Percentiles rank a stretch among this genome's conserved stretches.
phyloP scores from a whole-genome alignment of 495 filamentous ascomycete species.

The Penicillium angulare region DNA sequence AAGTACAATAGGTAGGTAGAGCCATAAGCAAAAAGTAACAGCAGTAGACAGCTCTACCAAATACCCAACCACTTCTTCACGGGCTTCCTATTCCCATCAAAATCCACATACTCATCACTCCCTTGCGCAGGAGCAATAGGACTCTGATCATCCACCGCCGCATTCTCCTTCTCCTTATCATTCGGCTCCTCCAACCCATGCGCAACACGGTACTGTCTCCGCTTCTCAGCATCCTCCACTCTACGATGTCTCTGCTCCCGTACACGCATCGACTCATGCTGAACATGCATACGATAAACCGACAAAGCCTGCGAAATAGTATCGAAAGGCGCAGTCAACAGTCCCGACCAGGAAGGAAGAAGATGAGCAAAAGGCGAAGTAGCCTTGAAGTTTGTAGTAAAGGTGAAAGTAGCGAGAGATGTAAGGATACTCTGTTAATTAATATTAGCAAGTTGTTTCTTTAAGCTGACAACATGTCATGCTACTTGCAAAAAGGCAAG shows the following conservation, averaged over 20 bases:
- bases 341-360: slow-evolving; percentile 59
- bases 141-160: slow-evolving; percentile 13
- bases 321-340: slow-evolving; percentile 61
- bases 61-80: slow-evolving; percentile 66
- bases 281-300: slow-evolving; percentile 68
- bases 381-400: slow-evolving; percentile 65
- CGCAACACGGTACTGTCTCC: slow-evolving; percentile 72
- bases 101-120: slow-evolving; percentile 36
- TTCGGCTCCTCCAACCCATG: slow-evolving; percentile 66
- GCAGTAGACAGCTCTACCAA: slow-evolving; percentile 40
- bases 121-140: slow-evolving; percentile 12
- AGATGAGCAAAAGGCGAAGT: slow-evolving; percentile 71
- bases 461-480: no score
- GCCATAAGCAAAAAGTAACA: neutral
- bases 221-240: slow-evolving; percentile 77
- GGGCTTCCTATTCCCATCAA: slow-evolving; percentile 47
- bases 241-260: slow-evolving; percentile 63
- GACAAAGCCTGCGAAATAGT: slow-evolving; percentile 57
- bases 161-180: slow-evolving; percentile 19
- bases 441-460: neutral
- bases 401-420: slow-evolving; percentile 63
- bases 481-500: neutral
- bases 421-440: slow-evolving; percentile 60
- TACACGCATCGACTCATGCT: slow-evolving; percentile 58
- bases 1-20: neutral